Evolutionary conservation across 148 eudicot species (phyloP), one percentile per base, ranked within the genome.

Genomic region (Dianthus caryophyllus): DNA sequence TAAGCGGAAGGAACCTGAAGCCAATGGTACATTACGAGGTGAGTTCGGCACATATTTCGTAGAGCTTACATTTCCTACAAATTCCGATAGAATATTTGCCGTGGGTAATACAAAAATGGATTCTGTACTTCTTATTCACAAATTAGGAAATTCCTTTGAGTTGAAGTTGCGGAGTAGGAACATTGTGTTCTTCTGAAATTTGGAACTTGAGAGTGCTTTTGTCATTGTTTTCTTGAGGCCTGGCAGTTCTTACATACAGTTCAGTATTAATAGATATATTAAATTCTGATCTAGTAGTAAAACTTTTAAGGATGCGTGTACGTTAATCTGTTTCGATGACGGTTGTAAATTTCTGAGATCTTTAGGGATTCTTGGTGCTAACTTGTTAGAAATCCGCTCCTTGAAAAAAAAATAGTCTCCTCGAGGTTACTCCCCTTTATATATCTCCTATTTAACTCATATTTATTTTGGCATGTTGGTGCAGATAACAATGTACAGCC

Each of bases 11-110:
- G 83, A 69, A 59, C 81, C 69, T 55, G 72, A 50, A 67, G 66
- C 55, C 22, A 77, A 76, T 75, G 85, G 77, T 30, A 57, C 62
- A 74, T 36, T 75, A 53, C 76, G 58, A 63, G 85, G 88, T 84
- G 70, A 81, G 88, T 79, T 18, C 38, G 5, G 38, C 14, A 55
- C 36, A 58, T 36, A 2, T n/a, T 58, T 31, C 38, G 39, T 58
- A 14, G 8, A 17, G n/a, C 21, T 0, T 29, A 15, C 15, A 11
- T 56, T 57, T 12, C 39, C 27, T 57, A 0, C 61, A 2, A 27
- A 30, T n/a, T 22, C 20, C 8, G 22, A 8, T 33, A 18, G 41
- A 30, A 31, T 58, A 15, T n/a, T 6, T 13, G 1, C 1, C n/a
- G 20, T 58, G 38, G 38, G 9, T 26, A 6, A 25, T 26, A 29